These are phyloP conservation scores for Chiua virens DNA, from an alignment of 768 basidiomycete species.

Conservation along the genomic window DNA sequence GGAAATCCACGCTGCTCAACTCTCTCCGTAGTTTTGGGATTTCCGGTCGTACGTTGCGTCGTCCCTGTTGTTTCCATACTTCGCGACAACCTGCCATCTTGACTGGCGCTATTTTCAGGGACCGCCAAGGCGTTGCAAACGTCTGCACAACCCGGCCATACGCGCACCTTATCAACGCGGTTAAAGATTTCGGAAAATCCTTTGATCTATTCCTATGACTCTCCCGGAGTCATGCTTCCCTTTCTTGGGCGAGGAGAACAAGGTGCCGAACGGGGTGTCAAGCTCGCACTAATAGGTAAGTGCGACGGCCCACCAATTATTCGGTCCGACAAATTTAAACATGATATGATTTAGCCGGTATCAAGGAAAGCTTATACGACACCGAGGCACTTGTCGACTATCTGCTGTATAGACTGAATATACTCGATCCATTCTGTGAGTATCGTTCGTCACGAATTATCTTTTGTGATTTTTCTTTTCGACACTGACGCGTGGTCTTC, in stretches of 20 bases:
- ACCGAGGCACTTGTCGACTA: conserved; percentile 83
- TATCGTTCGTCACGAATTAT: conserved; percentile 6
- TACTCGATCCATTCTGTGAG: conserved; percentile 71
- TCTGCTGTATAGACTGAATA: conserved; percentile 80
- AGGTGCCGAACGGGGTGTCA: conserved; percentile 90
- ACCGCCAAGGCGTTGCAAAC: conserved; percentile 89
- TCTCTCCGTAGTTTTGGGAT: conserved; percentile 86
- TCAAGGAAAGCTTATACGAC: conserved; percentile 92
- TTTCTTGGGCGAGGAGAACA: conserved; percentile 84
- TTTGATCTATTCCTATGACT: conserved; percentile 89
- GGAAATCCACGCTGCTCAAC: conserved; percentile 94
- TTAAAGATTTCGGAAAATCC: conserved; percentile 82
- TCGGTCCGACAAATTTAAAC: conserved; percentile 2
- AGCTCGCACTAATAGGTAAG: conserved; percentile 90
- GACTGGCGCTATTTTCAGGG: conserved; percentile 37
- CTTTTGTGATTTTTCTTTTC: conserved; percentile 7
- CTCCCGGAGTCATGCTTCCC: conserved; percentile 96
- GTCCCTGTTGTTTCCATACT: conserved; percentile 1
- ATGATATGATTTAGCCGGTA: conserved; percentile 61
- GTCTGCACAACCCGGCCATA: conserved; percentile 87
- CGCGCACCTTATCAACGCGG: conserved; percentile 84
- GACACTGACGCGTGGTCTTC: neutral
- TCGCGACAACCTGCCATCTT: conserved; percentile 1
- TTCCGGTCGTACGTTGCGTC: conserved; percentile 65
- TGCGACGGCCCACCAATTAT: conserved; percentile 20